Percentiles rank a stretch among this genome's conserved stretches.
phyloP scores from a whole-genome alignment of 306 rosid genomes.

The Sechiopsis laciniata region DNA sequence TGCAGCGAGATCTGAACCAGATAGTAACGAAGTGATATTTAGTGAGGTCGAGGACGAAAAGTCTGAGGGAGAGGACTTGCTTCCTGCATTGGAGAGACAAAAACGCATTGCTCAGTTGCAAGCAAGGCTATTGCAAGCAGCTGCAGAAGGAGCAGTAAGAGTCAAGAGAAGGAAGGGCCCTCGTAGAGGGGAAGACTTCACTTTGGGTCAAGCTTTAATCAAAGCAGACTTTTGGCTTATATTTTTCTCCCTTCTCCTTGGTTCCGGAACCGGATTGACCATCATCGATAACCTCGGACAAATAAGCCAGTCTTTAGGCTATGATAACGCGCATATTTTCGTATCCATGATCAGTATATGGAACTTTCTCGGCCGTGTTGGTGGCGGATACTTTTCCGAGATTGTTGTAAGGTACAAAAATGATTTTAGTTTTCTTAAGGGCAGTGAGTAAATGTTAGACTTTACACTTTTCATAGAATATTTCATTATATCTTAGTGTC shows the following conservation, averaged over 20 bases:
- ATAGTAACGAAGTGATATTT: conserved; percentile 45
- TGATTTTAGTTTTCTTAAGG: not conserved
- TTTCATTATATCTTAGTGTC: conserved; percentile 18
- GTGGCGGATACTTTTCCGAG: conserved; percentile 89
- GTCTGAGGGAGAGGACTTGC: conserved; percentile 39
- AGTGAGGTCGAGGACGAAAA: conserved; percentile 51
- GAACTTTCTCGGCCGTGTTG: conserved; percentile 96
- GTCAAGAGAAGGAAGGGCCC: conserved; percentile 82
- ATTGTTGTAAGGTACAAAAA: conserved; percentile 60
- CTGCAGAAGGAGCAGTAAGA: conserved; percentile 84
- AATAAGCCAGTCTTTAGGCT: conserved; percentile 71
- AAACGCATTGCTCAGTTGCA: conserved; percentile 50
- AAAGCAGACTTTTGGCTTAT: conserved; percentile 96
- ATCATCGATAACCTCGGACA: conserved; percentile 89
- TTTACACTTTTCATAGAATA: not conserved
- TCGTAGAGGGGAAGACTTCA: conserved; percentile 79
- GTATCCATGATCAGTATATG: conserved; percentile 90
- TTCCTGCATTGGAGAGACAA: conserved; percentile 50
- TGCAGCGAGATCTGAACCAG: conserved; percentile 31
- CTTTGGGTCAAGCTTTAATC: conserved; percentile 75
- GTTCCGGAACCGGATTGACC: conserved; percentile 90
- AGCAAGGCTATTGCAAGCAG: conserved; percentile 46
- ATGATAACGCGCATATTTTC: conserved; percentile 56
- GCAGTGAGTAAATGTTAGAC: not conserved
- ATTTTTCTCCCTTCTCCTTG: conserved; percentile 67